Evolutionary conservation across 169 alveolate species (phyloP).

Genomic region (Cryptosporidium muris): DNA sequence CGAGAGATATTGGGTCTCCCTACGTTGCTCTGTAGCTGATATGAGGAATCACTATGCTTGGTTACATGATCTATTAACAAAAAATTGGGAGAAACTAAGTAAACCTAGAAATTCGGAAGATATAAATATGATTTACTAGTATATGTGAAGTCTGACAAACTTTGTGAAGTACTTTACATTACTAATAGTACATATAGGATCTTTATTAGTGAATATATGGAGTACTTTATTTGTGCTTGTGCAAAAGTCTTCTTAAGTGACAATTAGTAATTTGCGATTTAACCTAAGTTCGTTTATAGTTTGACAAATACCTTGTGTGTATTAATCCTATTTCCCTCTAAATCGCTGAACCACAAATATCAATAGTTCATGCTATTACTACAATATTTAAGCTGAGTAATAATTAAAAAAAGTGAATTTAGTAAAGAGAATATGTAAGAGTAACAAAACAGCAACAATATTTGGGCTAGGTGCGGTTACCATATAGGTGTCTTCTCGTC

Average conservation of each 20-base stretch:
- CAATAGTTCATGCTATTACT: too few relatives aligned
- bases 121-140: conserved; percentile 51
- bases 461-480: too few relatives aligned
- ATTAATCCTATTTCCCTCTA: too few relatives aligned
- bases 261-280: too few relatives aligned
- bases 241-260: background rate
- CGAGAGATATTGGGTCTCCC: conserved; percentile 88
- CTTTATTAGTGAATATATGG: background rate
- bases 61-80: conserved; percentile 87
- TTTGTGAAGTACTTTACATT: background rate
- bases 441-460: too few relatives aligned
- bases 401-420: too few relatives aligned
- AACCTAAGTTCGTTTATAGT: too few relatives aligned
- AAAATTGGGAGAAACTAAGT: conserved; percentile 70
- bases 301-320: too few relatives aligned
- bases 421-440: too few relatives aligned
- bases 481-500: too few relatives aligned
- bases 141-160: background rate
- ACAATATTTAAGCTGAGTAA: too few relatives aligned
- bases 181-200: background rate
- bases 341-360: too few relatives aligned
- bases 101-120: conserved; percentile 71
- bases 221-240: background rate
- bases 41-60: conserved; percentile 88
- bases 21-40: conserved; percentile 85